Conservation (phyloP, 768 basidiomycete genomes). For the Hypholoma fasciculare region DNA sequence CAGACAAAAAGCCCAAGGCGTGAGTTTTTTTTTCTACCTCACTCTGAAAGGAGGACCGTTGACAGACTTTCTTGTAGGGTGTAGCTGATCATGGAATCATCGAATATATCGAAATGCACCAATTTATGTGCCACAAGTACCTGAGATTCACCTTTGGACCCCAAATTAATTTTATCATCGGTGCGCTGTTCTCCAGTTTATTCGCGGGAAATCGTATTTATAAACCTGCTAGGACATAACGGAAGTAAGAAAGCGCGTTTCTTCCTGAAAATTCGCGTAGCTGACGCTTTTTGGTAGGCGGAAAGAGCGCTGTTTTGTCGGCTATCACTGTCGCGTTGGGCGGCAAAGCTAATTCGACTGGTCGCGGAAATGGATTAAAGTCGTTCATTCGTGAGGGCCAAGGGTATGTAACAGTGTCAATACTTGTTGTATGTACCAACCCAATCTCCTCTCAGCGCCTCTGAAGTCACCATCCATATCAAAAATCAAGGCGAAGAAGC, state of each 20-base stretch:
- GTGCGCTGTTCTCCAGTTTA: conserved; percentile 35
- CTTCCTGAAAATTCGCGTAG: background rate
- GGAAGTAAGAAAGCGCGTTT: conserved; percentile 61
- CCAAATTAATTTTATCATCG: conserved; percentile 97
- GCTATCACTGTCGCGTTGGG: conserved; percentile 93
- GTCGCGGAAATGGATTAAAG: conserved; percentile 82
- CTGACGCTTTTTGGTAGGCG: conserved; percentile 51
- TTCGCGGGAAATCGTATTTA: background rate
- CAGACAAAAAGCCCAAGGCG: conserved; percentile 46
- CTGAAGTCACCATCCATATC: conserved; percentile 78
- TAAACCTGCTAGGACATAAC: conserved; percentile 66
- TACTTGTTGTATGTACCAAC: background rate
- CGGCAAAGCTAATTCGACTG: conserved; percentile 90
- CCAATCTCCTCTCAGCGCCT: conserved; percentile 37
- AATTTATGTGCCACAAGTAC: conserved; percentile 96
- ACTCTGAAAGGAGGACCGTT: background rate
- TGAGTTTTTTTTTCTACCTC: conserved; percentile 26
- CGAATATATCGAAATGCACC: conserved; percentile 79
- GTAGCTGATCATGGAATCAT: conserved; percentile 89
- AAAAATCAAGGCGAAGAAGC: conserved; percentile 94
- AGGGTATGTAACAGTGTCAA: conserved; percentile 38
- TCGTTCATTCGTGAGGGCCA: conserved; percentile 86
- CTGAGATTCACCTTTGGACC: conserved; percentile 85
- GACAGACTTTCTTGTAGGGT: conserved; percentile 43
- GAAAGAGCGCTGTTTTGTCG: conserved; percentile 92